Evolutionary conservation across 345 rosid species (phyloP).

Genomic region (Firmiana major): DNA sequence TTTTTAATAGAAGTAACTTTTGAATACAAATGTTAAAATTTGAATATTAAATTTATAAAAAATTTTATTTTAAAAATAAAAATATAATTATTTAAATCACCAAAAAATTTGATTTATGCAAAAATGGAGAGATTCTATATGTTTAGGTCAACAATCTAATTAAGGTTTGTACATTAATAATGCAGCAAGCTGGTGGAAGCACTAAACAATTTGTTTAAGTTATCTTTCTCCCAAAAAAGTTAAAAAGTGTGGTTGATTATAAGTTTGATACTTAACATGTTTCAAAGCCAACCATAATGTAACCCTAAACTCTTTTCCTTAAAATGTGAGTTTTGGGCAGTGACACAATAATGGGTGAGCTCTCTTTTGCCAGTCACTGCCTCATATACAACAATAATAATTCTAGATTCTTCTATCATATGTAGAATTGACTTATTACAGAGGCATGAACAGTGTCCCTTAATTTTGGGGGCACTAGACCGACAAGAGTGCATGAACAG

Average conservation of each 20-base stretch:
- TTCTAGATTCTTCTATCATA: constrained; percentile 25
- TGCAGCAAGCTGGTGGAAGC: too few relatives aligned
- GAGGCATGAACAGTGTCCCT: constrained; percentile 18
- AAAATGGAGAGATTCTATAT: too few relatives aligned
- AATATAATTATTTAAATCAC: too few relatives aligned
- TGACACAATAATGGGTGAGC: constrained; percentile 24
- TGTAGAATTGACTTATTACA: constrained; percentile 15
- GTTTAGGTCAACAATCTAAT: too few relatives aligned
- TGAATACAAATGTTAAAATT: too few relatives aligned
- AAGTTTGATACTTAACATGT: constrained; percentile 2
- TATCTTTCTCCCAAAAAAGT: background rate
- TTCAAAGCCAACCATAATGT: background rate
- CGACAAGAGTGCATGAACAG: constrained; percentile 36
- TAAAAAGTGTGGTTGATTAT: constrained; percentile 5
- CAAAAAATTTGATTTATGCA: too few relatives aligned
- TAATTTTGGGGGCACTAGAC: constrained; percentile 31
- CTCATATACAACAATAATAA: constrained; percentile 12
- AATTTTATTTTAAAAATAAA: too few relatives aligned
- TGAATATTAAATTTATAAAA: too few relatives aligned
- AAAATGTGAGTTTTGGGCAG: constrained; percentile 10
- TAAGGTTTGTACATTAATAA: background rate
- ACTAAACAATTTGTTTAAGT: background rate
- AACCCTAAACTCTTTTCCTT: constrained; percentile 9
- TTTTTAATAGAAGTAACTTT: too few relatives aligned
- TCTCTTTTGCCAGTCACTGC: constrained; percentile 1